Percentiles rank a stretch among this genome's conserved stretches.
phyloP scores from a whole-genome alignment of 495 filamentous ascomycete genomes.

The Elasticomyces elasticus region DNA sequence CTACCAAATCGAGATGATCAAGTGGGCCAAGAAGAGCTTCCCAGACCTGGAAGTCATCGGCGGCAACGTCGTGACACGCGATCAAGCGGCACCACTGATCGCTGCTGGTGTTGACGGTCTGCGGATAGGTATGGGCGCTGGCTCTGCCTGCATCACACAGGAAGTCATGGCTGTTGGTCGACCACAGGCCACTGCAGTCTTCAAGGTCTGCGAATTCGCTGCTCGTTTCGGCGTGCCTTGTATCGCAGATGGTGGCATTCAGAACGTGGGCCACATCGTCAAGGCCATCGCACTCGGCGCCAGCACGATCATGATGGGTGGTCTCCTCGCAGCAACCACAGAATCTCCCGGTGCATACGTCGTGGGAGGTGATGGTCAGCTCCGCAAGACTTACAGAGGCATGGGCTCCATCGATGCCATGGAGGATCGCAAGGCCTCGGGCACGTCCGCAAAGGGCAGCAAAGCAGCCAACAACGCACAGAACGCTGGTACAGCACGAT shows the following conservation, averaged over 20 bases:
- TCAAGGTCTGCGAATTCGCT: slow-evolving; percentile 78
- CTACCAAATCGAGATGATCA: slow-evolving; percentile 95
- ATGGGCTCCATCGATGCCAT: slow-evolving; percentile 99
- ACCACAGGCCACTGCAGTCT: slow-evolving; percentile 86
- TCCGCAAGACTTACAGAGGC: slow-evolving; percentile 97
- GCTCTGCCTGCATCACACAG: slow-evolving; percentile 97
- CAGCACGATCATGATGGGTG: slow-evolving; percentile 98
- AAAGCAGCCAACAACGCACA: slow-evolving; percentile 49
- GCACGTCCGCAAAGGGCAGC: slow-evolving; percentile 46
- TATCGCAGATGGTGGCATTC: slow-evolving; percentile 95
- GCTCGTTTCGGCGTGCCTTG: slow-evolving; percentile 91
- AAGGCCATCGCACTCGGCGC: slow-evolving; percentile 94
- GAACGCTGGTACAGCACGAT: slow-evolving; percentile 93
- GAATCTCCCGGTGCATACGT: slow-evolving; percentile 97
- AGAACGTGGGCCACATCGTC: slow-evolving; percentile 98
- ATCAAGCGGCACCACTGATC: slow-evolving; percentile 86
- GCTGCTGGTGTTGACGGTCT: slow-evolving; percentile 92
- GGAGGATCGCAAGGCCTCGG: slow-evolving; percentile 92
- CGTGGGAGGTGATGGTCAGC: slow-evolving; percentile 85
- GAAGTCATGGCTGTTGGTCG: slow-evolving; percentile 99
- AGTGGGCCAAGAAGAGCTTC: slow-evolving; percentile 79
- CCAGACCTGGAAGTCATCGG: slow-evolving; percentile 87
- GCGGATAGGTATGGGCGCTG: slow-evolving; percentile 97
- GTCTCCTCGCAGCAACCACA: slow-evolving; percentile 90
- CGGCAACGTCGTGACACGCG: slow-evolving; percentile 93